phyloP scores from a whole-genome alignment of 495 filamentous ascomycete species.

The Penicillium maclennaniae region DNA sequence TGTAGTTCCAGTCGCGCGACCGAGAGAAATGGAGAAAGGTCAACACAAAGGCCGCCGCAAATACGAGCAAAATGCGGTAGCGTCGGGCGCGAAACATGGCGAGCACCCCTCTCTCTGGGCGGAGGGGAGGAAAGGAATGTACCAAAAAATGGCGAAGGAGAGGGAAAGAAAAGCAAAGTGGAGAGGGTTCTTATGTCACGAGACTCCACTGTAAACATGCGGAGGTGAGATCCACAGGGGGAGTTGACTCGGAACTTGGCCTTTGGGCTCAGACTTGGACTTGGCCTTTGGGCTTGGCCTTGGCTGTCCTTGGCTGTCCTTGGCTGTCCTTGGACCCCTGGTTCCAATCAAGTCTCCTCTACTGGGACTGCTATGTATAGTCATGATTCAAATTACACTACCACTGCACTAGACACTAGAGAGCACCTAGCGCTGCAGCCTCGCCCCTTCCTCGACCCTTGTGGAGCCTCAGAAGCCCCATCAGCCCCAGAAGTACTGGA shows the following conservation, averaged over 20 bases:
- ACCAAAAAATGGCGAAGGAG: conserved; percentile 1
- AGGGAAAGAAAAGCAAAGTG: conserved; percentile 1
- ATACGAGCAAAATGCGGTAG: conserved; percentile 70
- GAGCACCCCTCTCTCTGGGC: conserved; percentile 8
- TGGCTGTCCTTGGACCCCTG: too few species aligned
- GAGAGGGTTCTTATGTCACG: conserved; percentile 13
- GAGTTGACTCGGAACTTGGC: conserved; percentile 8
- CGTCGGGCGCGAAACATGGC: conserved; percentile 72
- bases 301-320: too few species aligned
- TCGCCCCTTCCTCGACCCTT: background rate
- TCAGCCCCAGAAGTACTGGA: background rate
- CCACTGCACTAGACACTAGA: background rate
- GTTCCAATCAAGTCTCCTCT: background rate
- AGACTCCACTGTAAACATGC: conserved; percentile 11
- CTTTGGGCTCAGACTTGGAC: background rate
- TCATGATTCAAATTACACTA: background rate
- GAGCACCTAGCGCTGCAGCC: background rate
- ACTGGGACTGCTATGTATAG: background rate
- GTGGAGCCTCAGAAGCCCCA: background rate
- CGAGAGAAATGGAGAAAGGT: conserved; percentile 60
- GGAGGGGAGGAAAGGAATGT: background rate
- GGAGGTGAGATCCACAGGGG: conserved; percentile 16
- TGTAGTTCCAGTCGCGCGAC: conserved; percentile 31
- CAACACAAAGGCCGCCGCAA: conserved; percentile 61
- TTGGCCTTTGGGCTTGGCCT: too few species aligned